Base-by-base conservation (phyloP, 2,329 filamentous ascomycete genomes). In the Apiospora rasikravindrae region DNA sequence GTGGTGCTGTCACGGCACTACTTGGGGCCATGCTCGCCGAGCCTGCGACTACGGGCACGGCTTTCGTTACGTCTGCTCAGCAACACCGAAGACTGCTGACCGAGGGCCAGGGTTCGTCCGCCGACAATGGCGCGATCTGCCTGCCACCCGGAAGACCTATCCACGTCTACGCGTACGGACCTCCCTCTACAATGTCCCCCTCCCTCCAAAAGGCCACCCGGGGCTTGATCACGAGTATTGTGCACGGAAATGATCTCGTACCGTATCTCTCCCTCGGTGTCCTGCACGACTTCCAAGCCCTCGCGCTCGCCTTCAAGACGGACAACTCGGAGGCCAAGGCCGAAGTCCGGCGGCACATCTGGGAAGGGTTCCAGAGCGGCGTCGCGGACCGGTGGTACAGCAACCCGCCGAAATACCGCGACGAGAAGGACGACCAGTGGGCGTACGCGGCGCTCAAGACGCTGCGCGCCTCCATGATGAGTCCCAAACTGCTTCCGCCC, bases 141-240 rank as follows among this genome's bases (percentile, higher is more conserved):
- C 85, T 95, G 0, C 93, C 93, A 0, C 77, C 91, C 0, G 90
- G 91, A 22, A 88, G 93, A 0, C 91, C 92, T 3, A 92, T 95
- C 26, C 93, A 95, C 76, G 93, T 94, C 16, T 95, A 94, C 78
- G 91, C 93, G 8, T 95, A 94, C 78, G 93, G 93, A 0, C 91
- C 93, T 1, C 92, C 93, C 0, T 89, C 92, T 0, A 92, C 91
- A 19, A 90, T 95, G 87, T 93, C 92, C 0, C 86, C 91, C 0
- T 88, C 90, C 2, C 86, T 95, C 10, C 89, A 92, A 57, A 88
- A 88, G 72, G 91, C 91, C 14, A 95, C 93, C 0, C 87, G 91
- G 19, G 93, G 92, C 1, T 86, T 95, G 10, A 92, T 95, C 73
- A 95, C 93, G 2, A 94, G 90, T 11, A 86, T 93, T 5, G 88